Base-by-base conservation (phyloP, 1,284 basidiomycete species). In the Heterobasidion annosum region DNA sequence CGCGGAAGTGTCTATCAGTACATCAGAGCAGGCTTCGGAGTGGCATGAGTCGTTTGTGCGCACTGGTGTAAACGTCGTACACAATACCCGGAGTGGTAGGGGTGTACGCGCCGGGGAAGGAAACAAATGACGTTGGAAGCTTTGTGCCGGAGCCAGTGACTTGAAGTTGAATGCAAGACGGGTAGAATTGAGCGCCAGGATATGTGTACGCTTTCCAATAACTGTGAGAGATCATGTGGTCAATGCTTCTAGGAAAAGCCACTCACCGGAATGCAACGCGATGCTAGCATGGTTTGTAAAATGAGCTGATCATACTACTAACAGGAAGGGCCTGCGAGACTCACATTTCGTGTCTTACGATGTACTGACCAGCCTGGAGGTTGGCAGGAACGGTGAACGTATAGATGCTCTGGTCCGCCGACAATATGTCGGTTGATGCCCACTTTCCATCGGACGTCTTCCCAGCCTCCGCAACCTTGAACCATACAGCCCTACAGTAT, bases 31-130 rank as follows among this genome's bases (percentile, higher is more conserved):
- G 67, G 67, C 37, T 16, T 52, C 51, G 19, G 8, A n/a, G 13
- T 4, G 16, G 35, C n/a, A 40, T 48, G 4, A 13, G 25, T 12
- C 12, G 37, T 16, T 50, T 13, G 35, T 9, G 58, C 68, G 63
- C 55, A 71, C 70, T 69, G 13, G 62, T 65, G 58, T 77, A 75
- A 33, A 68, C 65, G 59, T 76, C 70, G 56, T 61, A 76, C n/a
- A 43, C 42, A 12, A 68, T 65, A 57, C 73, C 78, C 37, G 73
- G 76, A 13, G 75, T 79, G 16, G 55, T 64, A 1, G 69, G 59
- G 8, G 73, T 76, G 61, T 80, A 80, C 3, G 78, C 77, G 33
- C 68, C 69, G 16, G 78, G 78, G 71, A 81, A 79, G 3, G 77
- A 71, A 8, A 81, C 78, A 34, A 80, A 71, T 3, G 72, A 70